phyloP scores from a whole-genome alignment of 371 early-diverging fungal genomes.

The Furculomyces boomerangus region DNA sequence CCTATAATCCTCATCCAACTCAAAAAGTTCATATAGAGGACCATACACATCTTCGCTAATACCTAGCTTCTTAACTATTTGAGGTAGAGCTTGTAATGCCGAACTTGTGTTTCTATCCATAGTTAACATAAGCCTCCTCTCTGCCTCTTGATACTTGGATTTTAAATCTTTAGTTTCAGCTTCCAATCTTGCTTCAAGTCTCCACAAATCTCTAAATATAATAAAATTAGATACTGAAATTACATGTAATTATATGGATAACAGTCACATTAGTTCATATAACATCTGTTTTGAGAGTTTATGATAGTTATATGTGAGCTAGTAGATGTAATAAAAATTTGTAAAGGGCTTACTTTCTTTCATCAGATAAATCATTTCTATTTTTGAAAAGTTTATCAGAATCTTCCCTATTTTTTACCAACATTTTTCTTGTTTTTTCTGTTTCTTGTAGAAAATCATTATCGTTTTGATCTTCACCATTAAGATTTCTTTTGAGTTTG shows the following conservation, averaged over 20 bases:
- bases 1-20: conserved; percentile 60
- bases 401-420: conserved; percentile 5
- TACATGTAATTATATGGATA: too few species aligned
- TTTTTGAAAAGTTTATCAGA: conserved; percentile 21
- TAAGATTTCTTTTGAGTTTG: background rate
- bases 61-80: conserved; percentile 38
- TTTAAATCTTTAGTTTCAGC: conserved; percentile 39
- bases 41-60: conserved; percentile 65
- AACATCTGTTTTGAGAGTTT: too few species aligned
- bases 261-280: too few species aligned
- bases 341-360: conserved; percentile 38
- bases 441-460: background rate
- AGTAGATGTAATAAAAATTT: too few species aligned
- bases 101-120: conserved; percentile 59
- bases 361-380: conserved; percentile 46
- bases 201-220: conserved; percentile 55
- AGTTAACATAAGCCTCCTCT: conserved; percentile 45
- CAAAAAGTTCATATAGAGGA: conserved; percentile 80
- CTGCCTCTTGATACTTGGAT: conserved; percentile 58
- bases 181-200: conserved; percentile 66
- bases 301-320: too few species aligned
- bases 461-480: background rate
- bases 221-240: too few species aligned
- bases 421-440: background rate
- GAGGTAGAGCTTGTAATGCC: conserved; percentile 52